Evolutionary conservation across 2,329 filamentous ascomycete genomes (phyloP), one percentile per base, ranked within the genome.

Genomic region (Colletotrichum coccodes): DNA sequence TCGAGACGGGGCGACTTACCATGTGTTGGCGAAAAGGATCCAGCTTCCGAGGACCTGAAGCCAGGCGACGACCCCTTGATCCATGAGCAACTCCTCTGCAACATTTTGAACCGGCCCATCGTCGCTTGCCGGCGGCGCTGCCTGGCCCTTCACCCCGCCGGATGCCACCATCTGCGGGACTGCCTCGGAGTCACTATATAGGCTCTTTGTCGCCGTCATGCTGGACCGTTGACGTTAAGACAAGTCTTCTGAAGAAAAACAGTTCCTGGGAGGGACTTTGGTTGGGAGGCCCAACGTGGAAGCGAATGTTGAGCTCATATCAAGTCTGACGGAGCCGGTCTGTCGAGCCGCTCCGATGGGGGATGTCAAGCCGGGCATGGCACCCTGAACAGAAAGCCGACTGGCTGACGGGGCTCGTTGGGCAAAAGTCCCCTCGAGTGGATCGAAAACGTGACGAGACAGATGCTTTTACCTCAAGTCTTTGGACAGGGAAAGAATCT

Each of bases 1-100:
- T 36, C n/a, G n/a, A n/a, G n/a, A n/a, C n/a, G n/a, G 12, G 46
- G 26, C 18, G 23, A 28, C 46, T n/a, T 59, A 71, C 68, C 65
- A 62, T n/a, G 82, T 84, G 53, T 83, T 85, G 72, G 87, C 84
- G 64, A 87, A 84, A 28, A 85, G 80, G 28, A 86, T 75, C 72
- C 85, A 82, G 7, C 80, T 82, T 36, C 85, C 75, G 4, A 79
- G 80, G 5, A 83, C 83, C 73, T 87, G 85, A 0, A 77, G 76
- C 86, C 86, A 87, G 34, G 86, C 86, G 40, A 77, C 76, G 14
- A 52, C 38, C 18, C 71, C 71, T 73, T 77, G n/a, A 79, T 73
- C 75, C 65, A 68, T 59, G 3, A n/a, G 18, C 18, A 65, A 18
- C 34, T 65, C 54, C 12, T 47, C 44, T 7, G 42, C 21, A 8